A percentile compares a stretch with the other conserved stretches of the same genome.
Evolutionary conservation across 768 basidiomycete species (phyloP).

Genomic region (Lactarius deliciosus): DNA sequence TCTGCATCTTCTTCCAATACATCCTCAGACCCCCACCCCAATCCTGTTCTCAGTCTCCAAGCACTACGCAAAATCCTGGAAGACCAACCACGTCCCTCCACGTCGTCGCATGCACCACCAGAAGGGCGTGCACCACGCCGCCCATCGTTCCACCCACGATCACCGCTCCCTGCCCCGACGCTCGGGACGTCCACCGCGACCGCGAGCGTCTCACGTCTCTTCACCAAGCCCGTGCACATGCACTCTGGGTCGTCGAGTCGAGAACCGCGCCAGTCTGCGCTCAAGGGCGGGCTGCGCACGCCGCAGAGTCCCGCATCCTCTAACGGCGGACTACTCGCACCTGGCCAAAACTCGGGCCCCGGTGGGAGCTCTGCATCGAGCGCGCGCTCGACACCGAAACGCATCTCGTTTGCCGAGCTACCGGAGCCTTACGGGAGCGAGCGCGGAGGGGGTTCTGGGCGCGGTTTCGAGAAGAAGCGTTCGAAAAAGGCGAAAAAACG

Average conservation of each 20-base stretch:
- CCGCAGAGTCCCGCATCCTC: conserved; percentile 38
- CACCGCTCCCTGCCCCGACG: conserved; percentile 49
- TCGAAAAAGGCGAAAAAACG: conserved; percentile 31
- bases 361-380: conserved; percentile 45
- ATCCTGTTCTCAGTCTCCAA: conserved; percentile 62
- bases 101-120: conserved; percentile 30
- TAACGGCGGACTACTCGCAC: conserved; percentile 22
- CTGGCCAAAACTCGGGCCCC: conserved; percentile 32
- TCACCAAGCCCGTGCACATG: conserved; percentile 58
- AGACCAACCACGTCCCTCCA: conserved; percentile 43
- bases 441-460: conserved; percentile 26
- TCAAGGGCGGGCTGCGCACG: conserved; percentile 38
- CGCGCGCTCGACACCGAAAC: conserved; percentile 60
- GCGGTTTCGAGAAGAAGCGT: conserved; percentile 26
- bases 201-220: conserved; percentile 74
- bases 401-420: conserved; percentile 76
- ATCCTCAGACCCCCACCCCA: conserved; percentile 52
- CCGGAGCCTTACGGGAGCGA: conserved; percentile 56
- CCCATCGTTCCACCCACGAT: conserved; percentile 44
- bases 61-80: conserved; percentile 71
- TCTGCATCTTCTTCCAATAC: conserved; percentile 48
- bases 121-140: conserved; percentile 40
- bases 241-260: conserved; percentile 63
- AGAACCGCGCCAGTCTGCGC: conserved; percentile 54
- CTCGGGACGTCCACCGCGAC: conserved; percentile 72